phyloP scores from a whole-genome alignment of 495 filamentous ascomycete genomes.

The Parathielavia hyrcaniae region DNA sequence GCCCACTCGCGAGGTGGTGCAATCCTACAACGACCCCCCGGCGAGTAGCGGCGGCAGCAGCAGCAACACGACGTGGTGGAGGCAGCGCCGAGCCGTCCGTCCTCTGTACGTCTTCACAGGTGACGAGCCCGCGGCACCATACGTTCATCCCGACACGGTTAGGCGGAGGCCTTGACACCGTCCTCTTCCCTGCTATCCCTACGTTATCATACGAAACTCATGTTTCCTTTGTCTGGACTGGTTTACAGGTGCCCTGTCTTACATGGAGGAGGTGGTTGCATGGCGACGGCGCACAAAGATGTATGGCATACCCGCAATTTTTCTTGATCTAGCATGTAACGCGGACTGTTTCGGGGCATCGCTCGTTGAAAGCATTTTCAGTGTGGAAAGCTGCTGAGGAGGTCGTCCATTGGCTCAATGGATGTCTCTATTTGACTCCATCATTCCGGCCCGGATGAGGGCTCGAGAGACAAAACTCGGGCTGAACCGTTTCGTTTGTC shows the following conservation, averaged over 20 bases:
- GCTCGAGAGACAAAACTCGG: no score
- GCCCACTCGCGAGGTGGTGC: background rate
- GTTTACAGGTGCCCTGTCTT: background rate
- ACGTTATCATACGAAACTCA: background rate
- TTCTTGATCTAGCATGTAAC: background rate
- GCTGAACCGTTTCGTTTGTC: no score
- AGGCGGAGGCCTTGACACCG: slow-evolving; percentile 4
- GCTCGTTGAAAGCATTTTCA: background rate
- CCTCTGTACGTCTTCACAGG: slow-evolving; percentile 12
- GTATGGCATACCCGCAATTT: background rate
- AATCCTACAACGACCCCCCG: background rate
- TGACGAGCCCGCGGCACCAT: slow-evolving; percentile 1
- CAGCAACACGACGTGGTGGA: slow-evolving; percentile 1
- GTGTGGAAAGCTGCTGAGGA: background rate
- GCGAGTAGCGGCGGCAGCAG: background rate
- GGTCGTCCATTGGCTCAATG: background rate
- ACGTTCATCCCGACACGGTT: slow-evolving; percentile 6
- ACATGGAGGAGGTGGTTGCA: slow-evolving; percentile 12
- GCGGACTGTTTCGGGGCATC: background rate
- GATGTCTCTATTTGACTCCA: no score
- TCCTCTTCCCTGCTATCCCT: background rate
- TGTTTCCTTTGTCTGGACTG: background rate
- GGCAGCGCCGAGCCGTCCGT: background rate
- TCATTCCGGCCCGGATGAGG: no score
- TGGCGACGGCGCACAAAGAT: slow-evolving; percentile 18